Evolutionary conservation across 2,329 filamentous ascomycete species (phyloP), one percentile per base, ranked within the genome.

Genomic region (Fonsecaea pugnacius): DNA sequence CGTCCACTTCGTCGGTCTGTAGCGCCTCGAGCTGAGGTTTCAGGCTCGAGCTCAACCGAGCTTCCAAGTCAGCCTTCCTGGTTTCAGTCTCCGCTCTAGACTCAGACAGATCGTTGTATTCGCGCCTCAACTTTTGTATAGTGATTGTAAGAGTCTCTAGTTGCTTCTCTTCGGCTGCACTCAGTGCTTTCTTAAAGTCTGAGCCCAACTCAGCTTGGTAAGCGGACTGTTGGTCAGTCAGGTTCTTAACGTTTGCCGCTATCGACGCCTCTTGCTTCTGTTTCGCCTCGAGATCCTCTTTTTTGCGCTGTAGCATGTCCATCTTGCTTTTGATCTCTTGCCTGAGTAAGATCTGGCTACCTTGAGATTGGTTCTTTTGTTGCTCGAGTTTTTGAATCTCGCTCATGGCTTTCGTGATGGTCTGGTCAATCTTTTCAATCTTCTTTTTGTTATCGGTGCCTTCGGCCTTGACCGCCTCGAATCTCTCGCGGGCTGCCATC

Each of bases 131-230:
- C 48, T 89, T 86, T 72, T 93, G 90, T 6, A 92, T 87, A 12
- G 84, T 84, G 4, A 80, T 79, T 63, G 87, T 89, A 9, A 96
- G 84, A 36, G 83, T 82, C 66, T 95, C 89, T 3, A 99, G 83
- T 72, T 91, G 88, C 46, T 83, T 82, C 76, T 98, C 94, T 77
- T 99, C 96, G n/a, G 88, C 86, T 7, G 85, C 80, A 9, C 89
- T 90, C 55, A 99, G 82, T 12, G 90, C 90, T 78, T 96, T 97
- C 80, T 96, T 96, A 80, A 98, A 99, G 27, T 96, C 90, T 0
- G 91, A 91, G 16, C 84, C 83, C 62, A 97, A 78, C 75, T 99
- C 96, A 2, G 88, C 83, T 75, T 96, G 88, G 74, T 92, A 90
- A 6, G 90, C 88, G 54, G 83, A 84, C 62, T 96, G 83, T 69